phyloP scores from a whole-genome alignment of 345 rosid genomes.

The Microthlaspi erraticum region DNA sequence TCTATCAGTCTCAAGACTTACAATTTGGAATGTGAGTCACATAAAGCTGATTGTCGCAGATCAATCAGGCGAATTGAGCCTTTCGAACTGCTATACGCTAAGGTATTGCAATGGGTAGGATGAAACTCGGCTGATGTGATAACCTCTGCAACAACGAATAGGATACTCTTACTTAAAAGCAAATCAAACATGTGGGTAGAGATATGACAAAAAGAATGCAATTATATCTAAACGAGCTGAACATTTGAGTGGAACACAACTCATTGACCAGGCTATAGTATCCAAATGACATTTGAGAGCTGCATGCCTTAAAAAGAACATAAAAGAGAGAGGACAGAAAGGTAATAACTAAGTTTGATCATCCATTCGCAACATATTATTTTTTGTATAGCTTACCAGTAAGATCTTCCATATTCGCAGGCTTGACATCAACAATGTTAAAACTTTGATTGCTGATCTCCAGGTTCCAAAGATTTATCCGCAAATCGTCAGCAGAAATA shows the following conservation, averaged over 20 bases:
- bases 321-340: not conserved
- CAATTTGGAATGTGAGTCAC: conserved; percentile 94
- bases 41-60: conserved; percentile 95
- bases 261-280: conserved; percentile 20
- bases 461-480: conserved; percentile 78
- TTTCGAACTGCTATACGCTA: conserved; percentile 98
- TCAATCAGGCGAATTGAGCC: conserved; percentile 97
- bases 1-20: conserved; percentile 50
- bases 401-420: conserved; percentile 77
- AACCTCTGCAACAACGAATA: conserved; percentile 75
- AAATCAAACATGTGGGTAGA: conserved; percentile 17
- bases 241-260: not conserved
- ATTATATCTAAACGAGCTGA: not conserved
- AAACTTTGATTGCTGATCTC: conserved; percentile 75
- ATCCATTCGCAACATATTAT: too few relatives aligned
- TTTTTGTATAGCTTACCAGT: conserved; percentile 70
- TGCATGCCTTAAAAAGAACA: conserved; percentile 4
- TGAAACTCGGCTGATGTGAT: conserved; percentile 99
- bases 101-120: conserved; percentile 85
- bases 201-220: not conserved
- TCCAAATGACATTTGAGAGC: conserved; percentile 5
- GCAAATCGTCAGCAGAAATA: conserved; percentile 72
- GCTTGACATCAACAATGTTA: conserved; percentile 70
- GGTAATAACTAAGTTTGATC: not conserved
- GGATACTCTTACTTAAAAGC: conserved; percentile 1